Evolutionary conservation across 495 filamentous ascomycete genomes (phyloP).

Genomic region (Aspergillus haitiensis): DNA sequence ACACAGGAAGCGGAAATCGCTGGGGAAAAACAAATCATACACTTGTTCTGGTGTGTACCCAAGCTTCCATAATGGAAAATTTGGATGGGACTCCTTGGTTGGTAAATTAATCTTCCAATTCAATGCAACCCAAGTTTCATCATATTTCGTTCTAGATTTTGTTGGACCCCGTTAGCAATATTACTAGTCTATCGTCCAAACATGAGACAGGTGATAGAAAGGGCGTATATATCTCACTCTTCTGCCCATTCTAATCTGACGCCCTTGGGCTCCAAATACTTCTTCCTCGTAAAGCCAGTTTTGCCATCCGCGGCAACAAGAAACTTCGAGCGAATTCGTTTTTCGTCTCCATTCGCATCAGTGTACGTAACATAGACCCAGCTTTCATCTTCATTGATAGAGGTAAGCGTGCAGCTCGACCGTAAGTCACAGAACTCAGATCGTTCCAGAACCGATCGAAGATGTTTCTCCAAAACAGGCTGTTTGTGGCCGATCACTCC

Average conservation of each 20-base stretch:
- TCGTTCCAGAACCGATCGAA: conserved; percentile 25
- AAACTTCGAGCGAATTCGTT: conserved; percentile 33
- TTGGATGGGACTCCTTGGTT: conserved; percentile 47
- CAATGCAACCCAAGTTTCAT: conserved; percentile 52
- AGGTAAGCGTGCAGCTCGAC: conserved; percentile 32
- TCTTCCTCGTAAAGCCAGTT: conserved; percentile 50
- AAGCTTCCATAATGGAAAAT: conserved; percentile 48
- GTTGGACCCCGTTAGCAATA: background rate
- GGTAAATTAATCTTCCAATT: conserved; percentile 50
- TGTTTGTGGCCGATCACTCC: conserved; percentile 38
- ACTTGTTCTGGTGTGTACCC: conserved; percentile 49
- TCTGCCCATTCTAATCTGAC: conserved; percentile 41
- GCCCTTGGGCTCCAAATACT: conserved; percentile 47
- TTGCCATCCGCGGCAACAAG: conserved; percentile 54
- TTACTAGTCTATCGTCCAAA: too few relatives aligned
- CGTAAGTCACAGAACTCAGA: conserved; percentile 35
- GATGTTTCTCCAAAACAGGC: conserved; percentile 27
- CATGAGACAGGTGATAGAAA: too few relatives aligned
- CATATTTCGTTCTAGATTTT: conserved; percentile 35
- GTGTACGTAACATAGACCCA: conserved; percentile 36
- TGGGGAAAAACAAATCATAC: conserved; percentile 53
- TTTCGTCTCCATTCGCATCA: conserved; percentile 25
- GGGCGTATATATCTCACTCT: conserved; percentile 16
- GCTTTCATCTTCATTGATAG: conserved; percentile 29
- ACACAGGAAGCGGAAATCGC: conserved; percentile 47